Evolutionary conservation across 2,329 filamentous ascomycete genomes (phyloP).

Genomic region (Fusarium sp.): DNA sequence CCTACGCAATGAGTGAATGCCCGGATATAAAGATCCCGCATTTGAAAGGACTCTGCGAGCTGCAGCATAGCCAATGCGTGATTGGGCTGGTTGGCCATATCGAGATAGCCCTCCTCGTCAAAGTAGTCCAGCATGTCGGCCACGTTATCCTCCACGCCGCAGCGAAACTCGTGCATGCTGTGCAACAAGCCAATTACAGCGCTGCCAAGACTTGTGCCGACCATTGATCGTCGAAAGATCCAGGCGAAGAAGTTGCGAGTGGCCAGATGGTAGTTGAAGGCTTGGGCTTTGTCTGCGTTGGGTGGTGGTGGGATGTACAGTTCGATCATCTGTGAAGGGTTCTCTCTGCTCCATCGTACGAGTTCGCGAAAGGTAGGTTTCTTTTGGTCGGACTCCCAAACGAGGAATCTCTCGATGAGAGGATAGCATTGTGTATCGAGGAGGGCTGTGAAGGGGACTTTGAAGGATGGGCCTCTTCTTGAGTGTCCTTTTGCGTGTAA

Average conservation of each 20-base stretch:
- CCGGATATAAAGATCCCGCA: slow-evolving; percentile 74
- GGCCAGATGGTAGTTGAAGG: slow-evolving; percentile 72
- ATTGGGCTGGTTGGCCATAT: slow-evolving; percentile 72
- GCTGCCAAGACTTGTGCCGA: slow-evolving; percentile 72
- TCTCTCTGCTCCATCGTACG: slow-evolving; percentile 48
- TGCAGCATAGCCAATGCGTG: slow-evolving; percentile 75
- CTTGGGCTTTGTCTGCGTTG: slow-evolving; percentile 62
- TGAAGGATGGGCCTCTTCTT: slow-evolving; percentile 73
- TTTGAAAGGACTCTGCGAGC: slow-evolving; percentile 73
- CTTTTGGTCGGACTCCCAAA: slow-evolving; percentile 45
- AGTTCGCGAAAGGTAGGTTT: slow-evolving; percentile 46
- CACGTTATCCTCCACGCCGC: slow-evolving; percentile 64
- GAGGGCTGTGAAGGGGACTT: slow-evolving; percentile 68
- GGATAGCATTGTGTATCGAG: slow-evolving; percentile 68
- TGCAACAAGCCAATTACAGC: slow-evolving; percentile 73
- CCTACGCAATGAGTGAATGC: slow-evolving; percentile 83
- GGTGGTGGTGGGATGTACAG: slow-evolving; percentile 76
- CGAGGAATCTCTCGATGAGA: slow-evolving; percentile 66
- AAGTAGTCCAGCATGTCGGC: slow-evolving; percentile 73
- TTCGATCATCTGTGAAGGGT: slow-evolving; percentile 58
- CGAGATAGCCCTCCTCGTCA: slow-evolving; percentile 75
- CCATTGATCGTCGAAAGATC: slow-evolving; percentile 71
- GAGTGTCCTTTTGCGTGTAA: slow-evolving; percentile 75
- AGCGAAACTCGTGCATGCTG: slow-evolving; percentile 71
- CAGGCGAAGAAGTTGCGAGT: slow-evolving; percentile 83